phyloP scores from a whole-genome alignment of 2,329 filamentous ascomycete species.

The Sclerotinia glacialis region DNA sequence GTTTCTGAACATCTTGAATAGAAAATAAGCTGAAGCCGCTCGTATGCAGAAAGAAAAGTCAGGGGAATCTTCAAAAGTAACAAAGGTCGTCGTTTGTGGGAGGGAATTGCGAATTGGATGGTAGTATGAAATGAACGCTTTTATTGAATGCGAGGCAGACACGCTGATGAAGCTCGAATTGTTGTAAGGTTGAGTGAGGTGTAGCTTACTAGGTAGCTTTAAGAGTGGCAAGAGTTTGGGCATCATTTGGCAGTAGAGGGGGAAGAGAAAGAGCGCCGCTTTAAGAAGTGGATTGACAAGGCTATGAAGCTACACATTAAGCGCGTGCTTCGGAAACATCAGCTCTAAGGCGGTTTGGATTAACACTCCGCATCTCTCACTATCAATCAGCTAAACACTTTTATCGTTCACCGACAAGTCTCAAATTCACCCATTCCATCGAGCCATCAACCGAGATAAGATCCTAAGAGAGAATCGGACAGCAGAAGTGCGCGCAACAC shows the following conservation, averaged over 20 bases:
- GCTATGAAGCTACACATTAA: neutral
- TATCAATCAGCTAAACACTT: neutral
- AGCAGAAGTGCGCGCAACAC: neutral
- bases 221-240: neutral
- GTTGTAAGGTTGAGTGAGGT: slow-evolving; percentile 25
- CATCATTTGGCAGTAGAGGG: fast-evolving
- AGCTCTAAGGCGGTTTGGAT: slow-evolving; percentile 7
- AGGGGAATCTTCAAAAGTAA: slow-evolving; percentile 22
- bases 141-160: slow-evolving; percentile 33
- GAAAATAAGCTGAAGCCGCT: slow-evolving; percentile 10
- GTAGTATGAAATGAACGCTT: slow-evolving; percentile 13
- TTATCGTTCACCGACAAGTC: neutral
- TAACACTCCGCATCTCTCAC: slow-evolving; percentile 1
- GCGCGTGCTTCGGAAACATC: slow-evolving; percentile 19
- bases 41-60: neutral
- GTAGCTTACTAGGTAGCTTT: neutral
- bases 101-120: neutral
- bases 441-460: neutral
- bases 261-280: neutral
- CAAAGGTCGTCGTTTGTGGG: slow-evolving; percentile 18
- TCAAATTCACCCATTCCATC: neutral
- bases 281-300: neutral
- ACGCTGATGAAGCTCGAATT: slow-evolving; percentile 37
- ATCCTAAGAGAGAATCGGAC: neutral
- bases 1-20: slow-evolving; percentile 88